phyloP scores from a whole-genome alignment of 2,329 filamentous ascomycete species.

The Cladophialophora psammophila region DNA sequence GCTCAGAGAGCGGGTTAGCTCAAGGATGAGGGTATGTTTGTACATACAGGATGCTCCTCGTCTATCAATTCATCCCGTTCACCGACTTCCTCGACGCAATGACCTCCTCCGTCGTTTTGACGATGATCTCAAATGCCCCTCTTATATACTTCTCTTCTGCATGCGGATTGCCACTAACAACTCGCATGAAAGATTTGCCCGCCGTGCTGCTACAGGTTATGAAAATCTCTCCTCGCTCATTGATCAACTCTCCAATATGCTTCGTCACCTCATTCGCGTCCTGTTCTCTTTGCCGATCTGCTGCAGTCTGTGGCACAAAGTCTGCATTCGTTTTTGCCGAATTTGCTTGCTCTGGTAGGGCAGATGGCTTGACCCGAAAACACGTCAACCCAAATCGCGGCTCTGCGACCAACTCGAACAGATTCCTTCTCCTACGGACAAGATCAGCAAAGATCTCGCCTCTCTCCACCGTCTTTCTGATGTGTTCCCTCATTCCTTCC shows the following conservation, averaged over 20 bases:
- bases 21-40: not conserved
- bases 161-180: slow-evolving; percentile 75
- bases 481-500: slow-evolving; percentile 74
- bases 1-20: not conserved
- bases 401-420: slow-evolving; percentile 77
- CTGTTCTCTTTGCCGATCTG: slow-evolving; percentile 54
- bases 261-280: slow-evolving; percentile 73
- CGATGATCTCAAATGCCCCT: slow-evolving; percentile 76
- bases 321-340: slow-evolving; percentile 44
- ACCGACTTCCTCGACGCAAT: slow-evolving; percentile 38
- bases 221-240: slow-evolving; percentile 78
- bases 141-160: slow-evolving; percentile 76
- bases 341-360: slow-evolving; percentile 13
- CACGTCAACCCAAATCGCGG: slow-evolving; percentile 82
- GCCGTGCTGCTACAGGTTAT: slow-evolving; percentile 78
- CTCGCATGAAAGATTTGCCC: slow-evolving; percentile 77
- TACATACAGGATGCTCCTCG: not conserved
- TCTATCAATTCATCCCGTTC: not conserved
- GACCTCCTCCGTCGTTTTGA: slow-evolving; percentile 67
- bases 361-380: slow-evolving; percentile 66
- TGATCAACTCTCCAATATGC: slow-evolving; percentile 76
- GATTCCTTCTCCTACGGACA: slow-evolving; percentile 64
- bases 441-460: slow-evolving; percentile 74
- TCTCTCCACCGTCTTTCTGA: slow-evolving; percentile 71
- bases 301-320: slow-evolving; percentile 42